Percentiles rank a stretch among this genome's conserved stretches.
Conservation (phyloP, 1,139 yeast genomes). For the Scheffersomyces insectosa region DNA sequence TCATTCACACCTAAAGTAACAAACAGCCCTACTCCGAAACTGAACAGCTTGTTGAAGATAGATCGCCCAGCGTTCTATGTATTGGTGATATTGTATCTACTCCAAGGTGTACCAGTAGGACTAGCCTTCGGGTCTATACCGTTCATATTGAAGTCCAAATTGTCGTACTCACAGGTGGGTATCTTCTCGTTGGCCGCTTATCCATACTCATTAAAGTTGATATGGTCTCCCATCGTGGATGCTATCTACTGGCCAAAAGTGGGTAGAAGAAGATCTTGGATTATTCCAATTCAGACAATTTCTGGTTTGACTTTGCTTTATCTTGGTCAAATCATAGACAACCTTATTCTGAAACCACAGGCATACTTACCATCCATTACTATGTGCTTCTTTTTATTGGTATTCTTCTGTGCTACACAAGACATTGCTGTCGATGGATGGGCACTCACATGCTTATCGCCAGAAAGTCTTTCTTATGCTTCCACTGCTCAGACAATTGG, state of each 20-base stretch:
- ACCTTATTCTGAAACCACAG: slow-evolving; percentile 56
- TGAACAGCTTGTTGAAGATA: slow-evolving; percentile 29
- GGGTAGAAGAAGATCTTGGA: slow-evolving; percentile 93
- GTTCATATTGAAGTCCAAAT: slow-evolving; percentile 75
- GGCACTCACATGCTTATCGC: slow-evolving; percentile 87
- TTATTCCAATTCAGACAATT: slow-evolving; percentile 82
- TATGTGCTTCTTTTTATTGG: slow-evolving; percentile 67
- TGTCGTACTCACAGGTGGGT: slow-evolving; percentile 90
- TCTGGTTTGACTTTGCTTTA: slow-evolving; percentile 68
- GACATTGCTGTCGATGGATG: slow-evolving; percentile 99
- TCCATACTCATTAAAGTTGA: slow-evolving; percentile 86
- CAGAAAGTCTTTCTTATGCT: slow-evolving; percentile 83
- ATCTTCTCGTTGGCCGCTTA: slow-evolving; percentile 88
- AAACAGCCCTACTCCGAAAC: neutral
- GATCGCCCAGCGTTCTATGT: slow-evolving; percentile 75
- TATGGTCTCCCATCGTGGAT: slow-evolving; percentile 97
- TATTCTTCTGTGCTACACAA: slow-evolving; percentile 93
- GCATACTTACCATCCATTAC: slow-evolving; percentile 58
- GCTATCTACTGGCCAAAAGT: slow-evolving; percentile 66
- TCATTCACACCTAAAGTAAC: slow-evolving; percentile 8
- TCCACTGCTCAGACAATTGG: slow-evolving; percentile 98
- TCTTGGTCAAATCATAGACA: slow-evolving; percentile 62
- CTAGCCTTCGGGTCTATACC: slow-evolving; percentile 96
- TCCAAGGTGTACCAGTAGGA: slow-evolving; percentile 97
- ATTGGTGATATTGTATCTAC: slow-evolving; percentile 68